Conservation (phyloP, 768 basidiomycete genomes). For the Pulveroboletus sp. region DNA sequence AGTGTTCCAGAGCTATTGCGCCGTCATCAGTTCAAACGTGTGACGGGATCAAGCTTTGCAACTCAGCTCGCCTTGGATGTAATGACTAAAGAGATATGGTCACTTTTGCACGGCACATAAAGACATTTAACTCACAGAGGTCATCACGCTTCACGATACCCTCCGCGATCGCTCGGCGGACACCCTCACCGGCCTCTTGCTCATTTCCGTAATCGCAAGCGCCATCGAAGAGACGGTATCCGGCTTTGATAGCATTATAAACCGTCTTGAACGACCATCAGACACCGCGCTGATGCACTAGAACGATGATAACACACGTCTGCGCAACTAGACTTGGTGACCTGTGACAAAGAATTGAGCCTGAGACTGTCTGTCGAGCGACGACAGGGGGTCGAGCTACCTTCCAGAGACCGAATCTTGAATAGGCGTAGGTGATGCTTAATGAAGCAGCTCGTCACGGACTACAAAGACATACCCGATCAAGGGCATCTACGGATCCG, state of each 20-base stretch:
- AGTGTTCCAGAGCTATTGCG: conserved; percentile 75
- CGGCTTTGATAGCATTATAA: conserved; percentile 80
- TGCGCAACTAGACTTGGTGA: conserved; percentile 57
- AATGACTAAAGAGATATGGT: conserved; percentile 48
- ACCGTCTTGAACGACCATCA: conserved; percentile 49
- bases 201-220: conserved; percentile 90
- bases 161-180: conserved; percentile 71
- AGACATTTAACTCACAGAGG: conserved; percentile 52
- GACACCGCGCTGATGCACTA: background rate
- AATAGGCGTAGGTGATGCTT: background rate
- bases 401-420: conserved; percentile 74
- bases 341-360: conserved; percentile 32
- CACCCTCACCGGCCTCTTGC: conserved; percentile 76
- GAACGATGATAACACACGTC: conserved; percentile 39
- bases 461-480: conserved; percentile 46
- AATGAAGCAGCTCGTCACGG: background rate
- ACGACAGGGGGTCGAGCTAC: conserved; percentile 33
- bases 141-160: conserved; percentile 87
- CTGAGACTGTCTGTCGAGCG: background rate
- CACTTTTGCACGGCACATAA: background rate
- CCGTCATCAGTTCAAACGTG: conserved; percentile 4
- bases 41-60: background rate
- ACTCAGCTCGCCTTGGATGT: conserved; percentile 63
- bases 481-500: conserved; percentile 70
- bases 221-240: conserved; percentile 84